A percentile compares a stretch with the other conserved stretches of the same genome.
Conservation (phyloP, 441 rosid genomes). For the Populus hybrid region DNA sequence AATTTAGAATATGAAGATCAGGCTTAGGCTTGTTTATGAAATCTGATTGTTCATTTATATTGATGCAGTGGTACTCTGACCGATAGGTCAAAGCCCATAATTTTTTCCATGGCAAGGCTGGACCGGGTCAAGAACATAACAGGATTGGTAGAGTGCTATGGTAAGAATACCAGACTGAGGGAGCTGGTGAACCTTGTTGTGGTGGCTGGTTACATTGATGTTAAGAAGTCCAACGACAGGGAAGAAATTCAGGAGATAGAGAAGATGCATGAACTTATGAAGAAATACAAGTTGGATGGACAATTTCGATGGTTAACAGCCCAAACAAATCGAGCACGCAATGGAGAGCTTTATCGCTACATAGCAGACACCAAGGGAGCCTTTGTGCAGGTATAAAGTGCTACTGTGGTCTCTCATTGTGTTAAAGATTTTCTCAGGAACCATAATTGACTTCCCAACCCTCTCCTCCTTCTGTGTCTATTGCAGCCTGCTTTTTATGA, state of each 20-base stretch:
- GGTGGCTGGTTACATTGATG: constrained; percentile 83
- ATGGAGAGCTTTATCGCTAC: constrained; percentile 92
- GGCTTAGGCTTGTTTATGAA: not conserved
- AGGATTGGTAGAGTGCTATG: constrained; percentile 82
- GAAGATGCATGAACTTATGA: constrained; percentile 75
- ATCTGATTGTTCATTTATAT: constrained; percentile 8
- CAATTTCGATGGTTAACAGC: constrained; percentile 64
- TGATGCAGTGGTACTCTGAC: constrained; percentile 65
- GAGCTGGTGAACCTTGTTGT: constrained; percentile 84
- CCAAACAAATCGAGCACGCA: constrained; percentile 90
- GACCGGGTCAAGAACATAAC: constrained; percentile 87
- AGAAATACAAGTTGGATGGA: constrained; percentile 62
- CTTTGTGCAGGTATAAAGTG: constrained; percentile 71
- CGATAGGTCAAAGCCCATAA: constrained; percentile 73
- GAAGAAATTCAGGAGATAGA: constrained; percentile 86
- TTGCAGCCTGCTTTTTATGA: constrained; percentile 93
- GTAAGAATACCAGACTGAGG: constrained; percentile 65
- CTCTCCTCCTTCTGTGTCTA: not conserved
- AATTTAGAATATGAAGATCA: not conserved
- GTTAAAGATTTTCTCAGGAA: not conserved
- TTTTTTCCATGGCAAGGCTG: constrained; percentile 95
- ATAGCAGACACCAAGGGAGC: constrained; percentile 79
- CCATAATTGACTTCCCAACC: constrained; percentile 1
- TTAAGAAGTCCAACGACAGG: constrained; percentile 70
- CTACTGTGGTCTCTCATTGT: not conserved